phyloP scores from a whole-genome alignment of 1,284 basidiomycete species.

The Baeospora myosura region DNA sequence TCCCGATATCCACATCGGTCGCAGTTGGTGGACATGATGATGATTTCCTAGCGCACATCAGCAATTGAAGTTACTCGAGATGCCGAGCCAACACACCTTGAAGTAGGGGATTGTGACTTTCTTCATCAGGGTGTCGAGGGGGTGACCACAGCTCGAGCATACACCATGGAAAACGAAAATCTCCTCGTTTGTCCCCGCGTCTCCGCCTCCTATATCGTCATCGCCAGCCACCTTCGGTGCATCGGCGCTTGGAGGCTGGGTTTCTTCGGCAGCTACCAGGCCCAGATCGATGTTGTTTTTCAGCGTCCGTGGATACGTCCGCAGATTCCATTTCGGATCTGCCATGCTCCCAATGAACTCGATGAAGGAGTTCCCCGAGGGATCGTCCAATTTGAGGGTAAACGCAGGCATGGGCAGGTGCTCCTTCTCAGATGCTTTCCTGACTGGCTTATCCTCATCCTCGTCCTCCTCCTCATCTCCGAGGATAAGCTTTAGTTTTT shows the following conservation, averaged over 20 bases:
- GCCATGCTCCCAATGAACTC: constrained; percentile 76
- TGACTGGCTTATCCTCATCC: constrained; percentile 15
- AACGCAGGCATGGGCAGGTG: constrained; percentile 61
- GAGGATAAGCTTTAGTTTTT: constrained; percentile 63
- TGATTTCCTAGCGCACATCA: constrained; percentile 64
- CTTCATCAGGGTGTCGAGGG: constrained; percentile 89
- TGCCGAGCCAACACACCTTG: constrained; percentile 50
- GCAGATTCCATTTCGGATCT: constrained; percentile 91
- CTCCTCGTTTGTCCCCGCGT: constrained; percentile 61
- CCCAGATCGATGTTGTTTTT: constrained; percentile 85
- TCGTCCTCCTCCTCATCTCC: constrained; percentile 57
- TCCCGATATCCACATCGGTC: constrained; percentile 92
- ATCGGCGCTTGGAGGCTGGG: constrained; percentile 13
- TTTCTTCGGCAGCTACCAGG: constrained; percentile 48
- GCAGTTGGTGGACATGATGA: constrained; percentile 99
- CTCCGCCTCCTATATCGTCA: constrained; percentile 21
- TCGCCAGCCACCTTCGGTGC: constrained; percentile 9
- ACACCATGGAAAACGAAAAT: constrained; percentile 84
- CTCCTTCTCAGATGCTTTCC: constrained; percentile 34
- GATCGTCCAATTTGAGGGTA: constrained; percentile 87
- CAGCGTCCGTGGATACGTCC: constrained; percentile 76
- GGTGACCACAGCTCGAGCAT: constrained; percentile 85
- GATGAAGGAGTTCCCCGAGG: constrained; percentile 91
- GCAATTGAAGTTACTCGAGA: constrained; percentile 3
- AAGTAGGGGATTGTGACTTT: constrained; percentile 97